Conservation (phyloP, 768 basidiomycete species). For the Tricholoma matsutake region DNA sequence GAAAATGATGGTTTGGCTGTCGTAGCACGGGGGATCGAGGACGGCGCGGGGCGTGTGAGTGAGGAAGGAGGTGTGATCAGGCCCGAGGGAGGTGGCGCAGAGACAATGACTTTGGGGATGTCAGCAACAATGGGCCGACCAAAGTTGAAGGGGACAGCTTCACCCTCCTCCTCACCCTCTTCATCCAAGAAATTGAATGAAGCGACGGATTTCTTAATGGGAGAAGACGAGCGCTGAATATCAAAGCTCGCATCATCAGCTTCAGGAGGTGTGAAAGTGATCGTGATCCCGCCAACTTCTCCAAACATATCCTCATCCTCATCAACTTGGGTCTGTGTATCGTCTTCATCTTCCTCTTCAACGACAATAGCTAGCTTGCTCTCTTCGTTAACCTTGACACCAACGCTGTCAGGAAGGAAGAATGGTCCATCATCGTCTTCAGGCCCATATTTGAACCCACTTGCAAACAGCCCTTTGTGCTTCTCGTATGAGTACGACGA, state of each 20-base stretch:
- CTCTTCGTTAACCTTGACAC: conserved; percentile 30
- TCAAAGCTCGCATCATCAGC: conserved; percentile 32
- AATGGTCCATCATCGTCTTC: conserved; percentile 52
- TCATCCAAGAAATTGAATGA: conserved; percentile 32
- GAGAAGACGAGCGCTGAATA: conserved; percentile 27
- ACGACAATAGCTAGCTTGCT: conserved; percentile 36
- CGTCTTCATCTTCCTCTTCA: conserved; percentile 41
- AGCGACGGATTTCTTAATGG: conserved; percentile 27
- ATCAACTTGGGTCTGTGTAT: conserved; percentile 29
- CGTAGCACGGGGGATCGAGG: conserved; percentile 46
- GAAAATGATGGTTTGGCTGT: conserved; percentile 34
- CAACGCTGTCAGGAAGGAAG: conserved; percentile 39
- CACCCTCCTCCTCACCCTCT: conserved; percentile 18
- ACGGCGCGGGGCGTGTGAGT: conserved; percentile 36
- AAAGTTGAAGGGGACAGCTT: conserved; percentile 13
- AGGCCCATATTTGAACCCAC: conserved; percentile 44
- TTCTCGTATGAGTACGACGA: conserved; percentile 49
- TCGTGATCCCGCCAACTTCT: conserved; percentile 69
- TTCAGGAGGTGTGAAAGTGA: conserved; percentile 66
- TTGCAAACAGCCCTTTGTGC: conserved; percentile 59
- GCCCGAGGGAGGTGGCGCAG: conserved; percentile 9
- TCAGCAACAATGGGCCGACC: conserved; percentile 4
- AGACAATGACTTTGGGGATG: conserved; percentile 2
- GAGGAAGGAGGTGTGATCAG: conserved; percentile 29
- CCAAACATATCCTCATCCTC: conserved; percentile 54